Base-by-base conservation (phyloP, 768 basidiomycete species). In the Collybiopsis luxurians region DNA sequence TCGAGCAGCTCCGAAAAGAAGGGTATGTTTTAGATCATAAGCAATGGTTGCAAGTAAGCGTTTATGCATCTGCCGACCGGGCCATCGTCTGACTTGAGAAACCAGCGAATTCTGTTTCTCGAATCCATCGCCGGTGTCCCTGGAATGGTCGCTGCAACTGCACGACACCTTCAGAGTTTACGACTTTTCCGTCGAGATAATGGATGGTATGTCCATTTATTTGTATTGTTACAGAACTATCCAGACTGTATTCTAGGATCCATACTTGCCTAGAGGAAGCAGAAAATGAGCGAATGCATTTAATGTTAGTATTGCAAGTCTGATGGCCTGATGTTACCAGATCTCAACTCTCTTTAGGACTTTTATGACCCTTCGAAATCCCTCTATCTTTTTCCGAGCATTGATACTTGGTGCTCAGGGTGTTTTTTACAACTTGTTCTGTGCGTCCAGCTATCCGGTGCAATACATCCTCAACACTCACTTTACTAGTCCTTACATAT, bases 281-380 rank as follows among this genome's bases (percentile, higher is more conserved):
- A 12, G 94, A 98, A 67, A 98, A 98, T 68, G 96, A 99, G 74
- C 79, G 96, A 34, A 96, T 97, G 92, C 94, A 96, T 70, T 78
- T 95, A 52, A 90, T 95, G 89, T 91, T 58, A 65, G 81, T 69
- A 26, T 9, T 30, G 17, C 24, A 27, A 34, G 53, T 50, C 56
- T 59, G 45, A 51, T 47, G 21, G 59, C 28, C 3, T 54, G 27
- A 45, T 48, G 19, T 23, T 11, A 27, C 10, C 62, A 52, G 40
- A 19, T 38, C n/a, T 27, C 36, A 51, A 34, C 36, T 23, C 36
- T n/a, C 17, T 62, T 55, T 55, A 90, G 92, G 86, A 97, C 95
- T 1, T 99, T 98, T 75, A 92, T 98, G 92, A 90, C 92, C 6
- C 76, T 98, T 59, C 82, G 85, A 34, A 78, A 92, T 55, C 94